Conservation (phyloP, 2,329 filamentous ascomycete genomes). For the Proliferodiscus dingleyae region DNA sequence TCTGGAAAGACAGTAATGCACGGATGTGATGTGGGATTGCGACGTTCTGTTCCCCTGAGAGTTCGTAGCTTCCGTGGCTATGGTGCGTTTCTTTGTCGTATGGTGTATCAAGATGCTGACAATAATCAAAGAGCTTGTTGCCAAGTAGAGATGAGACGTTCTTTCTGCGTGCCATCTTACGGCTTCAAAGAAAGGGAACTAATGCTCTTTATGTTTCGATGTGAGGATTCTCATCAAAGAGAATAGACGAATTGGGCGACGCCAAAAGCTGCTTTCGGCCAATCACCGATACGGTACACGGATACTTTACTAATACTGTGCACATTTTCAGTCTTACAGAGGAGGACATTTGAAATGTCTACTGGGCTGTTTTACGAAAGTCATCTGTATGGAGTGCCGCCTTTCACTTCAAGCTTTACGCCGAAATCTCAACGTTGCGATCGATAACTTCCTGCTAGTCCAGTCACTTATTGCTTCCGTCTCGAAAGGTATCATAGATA, state of each 20-base stretch:
- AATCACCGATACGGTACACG: constrained; percentile 26
- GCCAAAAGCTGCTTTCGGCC: constrained; percentile 29
- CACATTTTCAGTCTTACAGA: constrained; percentile 2
- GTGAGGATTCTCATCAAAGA: constrained; percentile 14
- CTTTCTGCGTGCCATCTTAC: too few relatives aligned
- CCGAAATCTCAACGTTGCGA: not conserved
- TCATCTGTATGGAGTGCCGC: not conserved
- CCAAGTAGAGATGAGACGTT: constrained; percentile 14
- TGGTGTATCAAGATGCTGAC: constrained; percentile 21
- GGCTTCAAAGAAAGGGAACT: constrained; percentile 25
- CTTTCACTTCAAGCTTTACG: not conserved
- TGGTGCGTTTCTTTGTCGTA: constrained; percentile 22
- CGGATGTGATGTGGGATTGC: constrained; percentile 25
- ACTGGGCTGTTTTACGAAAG: not conserved
- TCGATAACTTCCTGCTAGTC: too few relatives aligned
- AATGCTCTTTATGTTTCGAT: constrained; percentile 29
- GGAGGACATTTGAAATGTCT: constrained; percentile 5
- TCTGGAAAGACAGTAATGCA: constrained; percentile 26
- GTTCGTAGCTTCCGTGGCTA: constrained; percentile 21
- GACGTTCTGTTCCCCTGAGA: constrained; percentile 23
- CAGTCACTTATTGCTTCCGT: too few relatives aligned
- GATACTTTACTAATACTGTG: constrained; percentile 4
- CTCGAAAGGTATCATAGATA: too few relatives aligned
- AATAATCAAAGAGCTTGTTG: constrained; percentile 9
- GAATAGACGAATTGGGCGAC: constrained; percentile 23